Evolutionary conservation across 2,329 filamentous ascomycete species (phyloP).

Genomic region (Ceratocystis smalleyi): DNA sequence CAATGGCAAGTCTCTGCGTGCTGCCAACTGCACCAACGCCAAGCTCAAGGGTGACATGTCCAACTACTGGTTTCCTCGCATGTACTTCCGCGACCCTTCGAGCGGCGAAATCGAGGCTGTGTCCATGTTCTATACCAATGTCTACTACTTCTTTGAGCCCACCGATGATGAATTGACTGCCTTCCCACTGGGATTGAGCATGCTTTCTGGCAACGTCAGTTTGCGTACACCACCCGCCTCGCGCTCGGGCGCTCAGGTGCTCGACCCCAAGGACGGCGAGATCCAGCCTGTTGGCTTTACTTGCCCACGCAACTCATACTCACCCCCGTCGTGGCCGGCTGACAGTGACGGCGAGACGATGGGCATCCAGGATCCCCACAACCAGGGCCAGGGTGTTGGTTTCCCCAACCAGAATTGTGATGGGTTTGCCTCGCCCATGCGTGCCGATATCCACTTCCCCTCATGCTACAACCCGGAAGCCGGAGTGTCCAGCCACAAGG

Average conservation of each 20-base stretch:
- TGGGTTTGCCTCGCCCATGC: slow-evolving; percentile 42
- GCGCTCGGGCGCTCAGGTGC: slow-evolving; percentile 31
- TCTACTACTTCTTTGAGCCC: slow-evolving; percentile 59
- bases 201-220: slow-evolving; percentile 50
- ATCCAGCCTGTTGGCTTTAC: slow-evolving; percentile 43
- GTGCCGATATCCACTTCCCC: slow-evolving; percentile 55
- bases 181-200: slow-evolving; percentile 56
- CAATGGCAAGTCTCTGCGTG: slow-evolving; percentile 41
- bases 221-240: slow-evolving; percentile 41
- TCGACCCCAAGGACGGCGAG: slow-evolving; percentile 36
- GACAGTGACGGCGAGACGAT: slow-evolving; percentile 39
- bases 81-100: slow-evolving; percentile 51
- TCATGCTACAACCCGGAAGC: slow-evolving; percentile 55
- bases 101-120: slow-evolving; percentile 51
- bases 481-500: slow-evolving; percentile 43
- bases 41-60: slow-evolving; percentile 51
- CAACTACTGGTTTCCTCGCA: slow-evolving; percentile 61
- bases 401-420: slow-evolving; percentile 59
- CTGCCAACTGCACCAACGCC: slow-evolving; percentile 56
- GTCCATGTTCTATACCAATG: slow-evolving; percentile 54
- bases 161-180: slow-evolving; percentile 50
- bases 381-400: slow-evolving; percentile 42
- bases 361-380: slow-evolving; percentile 39
- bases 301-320: slow-evolving; percentile 39
- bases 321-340: slow-evolving; percentile 36